Conservation (phyloP, 1,284 basidiomycete species). For the Leucocoprinus gongylophorus region DNA sequence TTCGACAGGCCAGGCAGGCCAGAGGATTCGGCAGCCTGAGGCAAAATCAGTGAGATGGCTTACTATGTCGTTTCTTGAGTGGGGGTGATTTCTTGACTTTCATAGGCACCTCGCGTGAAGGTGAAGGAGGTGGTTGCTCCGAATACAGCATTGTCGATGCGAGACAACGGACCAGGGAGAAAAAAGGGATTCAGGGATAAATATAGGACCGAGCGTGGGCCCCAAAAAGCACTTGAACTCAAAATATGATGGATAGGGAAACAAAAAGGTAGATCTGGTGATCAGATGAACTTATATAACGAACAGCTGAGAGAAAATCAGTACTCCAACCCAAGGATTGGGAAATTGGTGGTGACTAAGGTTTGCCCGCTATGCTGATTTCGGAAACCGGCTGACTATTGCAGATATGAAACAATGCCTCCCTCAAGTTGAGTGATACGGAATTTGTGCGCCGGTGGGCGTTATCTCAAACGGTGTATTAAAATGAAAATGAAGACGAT, state of each 20-base stretch:
- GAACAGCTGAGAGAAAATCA: neutral
- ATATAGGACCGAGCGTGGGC: neutral
- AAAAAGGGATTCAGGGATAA: neutral
- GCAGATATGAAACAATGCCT: neutral
- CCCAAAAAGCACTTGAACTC: neutral
- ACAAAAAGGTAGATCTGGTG: neutral
- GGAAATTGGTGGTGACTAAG: no score
- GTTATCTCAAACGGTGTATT: neutral
- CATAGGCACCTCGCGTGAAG: neutral
- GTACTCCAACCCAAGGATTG: no score
- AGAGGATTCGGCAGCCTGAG: neutral
- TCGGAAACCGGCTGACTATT: neutral
- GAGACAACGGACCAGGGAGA: neutral
- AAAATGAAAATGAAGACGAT: neutral
- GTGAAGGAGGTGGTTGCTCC: neutral
- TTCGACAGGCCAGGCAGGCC: constrained; percentile 5
- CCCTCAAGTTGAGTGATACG: neutral
- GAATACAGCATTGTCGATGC: neutral
- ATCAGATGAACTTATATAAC: constrained; percentile 1
- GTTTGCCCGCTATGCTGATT: neutral
- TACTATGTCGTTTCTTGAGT: constrained; percentile 40
- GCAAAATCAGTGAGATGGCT: constrained; percentile 16
- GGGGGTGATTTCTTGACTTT: constrained; percentile 26
- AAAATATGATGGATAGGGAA: constrained; percentile 2
- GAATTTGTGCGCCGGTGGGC: neutral